Conservation (phyloP, 23 red algal species). For the Cyanidiococcus yangmingshanensis region DNA sequence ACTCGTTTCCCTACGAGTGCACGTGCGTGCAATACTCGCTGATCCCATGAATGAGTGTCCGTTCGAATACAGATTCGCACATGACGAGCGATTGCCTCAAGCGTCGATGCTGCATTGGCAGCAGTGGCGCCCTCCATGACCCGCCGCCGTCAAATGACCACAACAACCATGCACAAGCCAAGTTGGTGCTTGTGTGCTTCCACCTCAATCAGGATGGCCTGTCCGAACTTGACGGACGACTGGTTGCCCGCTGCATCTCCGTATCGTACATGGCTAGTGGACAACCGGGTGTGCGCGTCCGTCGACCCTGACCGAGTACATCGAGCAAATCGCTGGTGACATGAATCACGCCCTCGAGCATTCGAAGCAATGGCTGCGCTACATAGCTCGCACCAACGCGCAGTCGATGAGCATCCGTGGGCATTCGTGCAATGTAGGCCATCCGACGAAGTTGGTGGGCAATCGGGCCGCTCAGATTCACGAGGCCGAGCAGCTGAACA, state of each 20-base stretch:
- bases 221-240: too few species aligned
- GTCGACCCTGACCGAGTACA: background rate
- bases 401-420: slow-evolving; percentile 58
- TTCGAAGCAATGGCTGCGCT: background rate
- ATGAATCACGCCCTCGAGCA: background rate
- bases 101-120: too few species aligned
- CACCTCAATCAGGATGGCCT: too few species aligned
- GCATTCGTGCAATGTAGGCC: slow-evolving; percentile 79
- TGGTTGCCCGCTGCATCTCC: background rate
- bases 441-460: slow-evolving; percentile 52
- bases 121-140: too few species aligned
- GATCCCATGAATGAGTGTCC: too few species aligned
- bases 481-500: slow-evolving; percentile 43
- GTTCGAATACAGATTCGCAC: too few species aligned
- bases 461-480: slow-evolving; percentile 47
- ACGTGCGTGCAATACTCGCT: too few species aligned
- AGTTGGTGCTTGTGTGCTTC: too few species aligned
- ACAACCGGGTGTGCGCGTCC: slow-evolving; percentile 5
- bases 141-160: too few species aligned
- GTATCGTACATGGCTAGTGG: background rate
- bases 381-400: slow-evolving; percentile 53
- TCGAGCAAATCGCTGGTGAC: background rate
- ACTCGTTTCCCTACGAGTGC: too few species aligned
- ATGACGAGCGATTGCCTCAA: too few species aligned
- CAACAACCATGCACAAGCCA: too few species aligned